A percentile compares a stretch with the other conserved stretches of the same genome.
These are phyloP conservation scores for Starmerella stigmatis DNA, from an alignment of 805 yeast genomes.

Conservation along the genomic window DNA sequence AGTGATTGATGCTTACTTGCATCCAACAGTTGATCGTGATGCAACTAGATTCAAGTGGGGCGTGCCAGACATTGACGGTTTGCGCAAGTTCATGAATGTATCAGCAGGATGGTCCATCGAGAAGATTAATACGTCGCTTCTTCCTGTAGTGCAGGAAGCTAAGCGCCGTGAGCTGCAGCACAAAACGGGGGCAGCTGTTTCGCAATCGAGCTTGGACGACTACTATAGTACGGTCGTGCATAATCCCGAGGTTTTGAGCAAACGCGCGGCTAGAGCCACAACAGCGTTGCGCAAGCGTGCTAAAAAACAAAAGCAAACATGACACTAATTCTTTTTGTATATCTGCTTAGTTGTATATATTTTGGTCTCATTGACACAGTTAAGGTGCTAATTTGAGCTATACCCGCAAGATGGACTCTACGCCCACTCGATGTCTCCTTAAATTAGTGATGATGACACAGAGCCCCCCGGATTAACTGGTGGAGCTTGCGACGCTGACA, in stretches of 20 bases:
- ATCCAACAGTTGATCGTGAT: constrained; percentile 80
- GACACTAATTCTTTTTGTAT: neutral
- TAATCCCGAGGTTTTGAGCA: constrained; percentile 25
- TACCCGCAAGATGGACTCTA: no score
- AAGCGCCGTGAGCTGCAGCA: constrained; percentile 34
- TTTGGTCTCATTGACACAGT: neutral
- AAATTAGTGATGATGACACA: no score
- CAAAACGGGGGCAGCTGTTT: constrained; percentile 12
- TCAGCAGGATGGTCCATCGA: constrained; percentile 73
- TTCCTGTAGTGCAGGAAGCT: constrained; percentile 75
- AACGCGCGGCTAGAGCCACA: constrained; percentile 25
- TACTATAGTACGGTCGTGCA: constrained; percentile 22
- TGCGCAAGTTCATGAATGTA: constrained; percentile 56
- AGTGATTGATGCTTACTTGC: constrained; percentile 61
- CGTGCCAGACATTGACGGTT: constrained; percentile 66
- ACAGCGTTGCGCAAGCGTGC: constrained; percentile 5
- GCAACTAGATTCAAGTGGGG: constrained; percentile 81
- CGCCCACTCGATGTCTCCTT: no score
- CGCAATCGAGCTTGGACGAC: constrained; percentile 25
- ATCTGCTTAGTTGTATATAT: neutral
- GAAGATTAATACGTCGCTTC: constrained; percentile 66
- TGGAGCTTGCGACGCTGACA: no score
- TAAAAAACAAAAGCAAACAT: neutral
- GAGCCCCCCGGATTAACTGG: no score
- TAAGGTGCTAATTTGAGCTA: no score